Percentiles rank a stretch among this genome's conserved stretches.
Conservation (phyloP, 192 early-diverging fungal genomes). For the Funneliformis geosporum region DNA sequence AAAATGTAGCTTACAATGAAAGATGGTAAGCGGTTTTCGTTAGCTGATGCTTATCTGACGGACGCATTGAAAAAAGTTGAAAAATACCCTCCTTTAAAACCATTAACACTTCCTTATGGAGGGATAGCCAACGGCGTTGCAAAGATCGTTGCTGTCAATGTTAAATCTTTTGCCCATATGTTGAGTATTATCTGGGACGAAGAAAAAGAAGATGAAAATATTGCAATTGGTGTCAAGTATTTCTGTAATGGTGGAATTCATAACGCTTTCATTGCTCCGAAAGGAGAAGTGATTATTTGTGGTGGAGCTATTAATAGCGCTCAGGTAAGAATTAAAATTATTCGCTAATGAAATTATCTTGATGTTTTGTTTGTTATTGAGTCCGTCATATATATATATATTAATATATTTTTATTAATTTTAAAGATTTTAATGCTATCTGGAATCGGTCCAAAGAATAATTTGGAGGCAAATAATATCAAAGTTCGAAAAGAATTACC, state of each 20-base stretch:
- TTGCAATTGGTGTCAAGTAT: neutral
- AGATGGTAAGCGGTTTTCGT: neutral
- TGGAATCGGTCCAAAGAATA: constrained; percentile 1
- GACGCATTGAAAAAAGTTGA: neutral
- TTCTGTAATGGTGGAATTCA: neutral
- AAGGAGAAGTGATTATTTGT: neutral
- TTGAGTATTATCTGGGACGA: constrained; percentile 5
- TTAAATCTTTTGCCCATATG: neutral
- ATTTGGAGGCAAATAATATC: neutral
- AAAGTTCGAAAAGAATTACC: constrained; percentile 10
- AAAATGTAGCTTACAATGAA: neutral
- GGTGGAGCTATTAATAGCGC: neutral
- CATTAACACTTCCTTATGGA: neutral
- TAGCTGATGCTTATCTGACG: neutral
- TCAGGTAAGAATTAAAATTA: neutral
- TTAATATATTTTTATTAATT: neutral
- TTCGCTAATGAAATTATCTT: neutral
- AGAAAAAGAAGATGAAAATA: neutral
- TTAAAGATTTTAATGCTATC: constrained; percentile 10
- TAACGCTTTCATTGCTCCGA: neutral
- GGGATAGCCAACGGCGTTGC: neutral
- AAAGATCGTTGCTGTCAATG: neutral
- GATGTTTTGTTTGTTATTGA: too few relatives aligned
- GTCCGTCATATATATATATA: too few relatives aligned
- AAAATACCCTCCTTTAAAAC: too few relatives aligned